phyloP scores from a whole-genome alignment of 139 green algal genomes.

The Diplosphaera chodatii region DNA sequence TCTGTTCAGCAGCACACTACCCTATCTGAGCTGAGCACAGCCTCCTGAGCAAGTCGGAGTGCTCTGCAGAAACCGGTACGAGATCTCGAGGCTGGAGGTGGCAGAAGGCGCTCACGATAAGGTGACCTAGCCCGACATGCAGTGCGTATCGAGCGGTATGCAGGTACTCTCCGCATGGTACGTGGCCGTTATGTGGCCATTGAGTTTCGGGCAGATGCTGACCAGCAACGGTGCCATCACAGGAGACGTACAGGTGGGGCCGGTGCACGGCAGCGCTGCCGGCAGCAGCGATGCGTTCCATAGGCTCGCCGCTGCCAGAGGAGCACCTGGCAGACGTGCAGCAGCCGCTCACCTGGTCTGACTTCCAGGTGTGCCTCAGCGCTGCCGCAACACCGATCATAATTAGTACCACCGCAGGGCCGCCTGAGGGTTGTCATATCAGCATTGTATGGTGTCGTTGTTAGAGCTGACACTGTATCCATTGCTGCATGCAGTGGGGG shows the following conservation, averaged over 20 bases:
- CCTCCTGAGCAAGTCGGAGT: too few relatives aligned
- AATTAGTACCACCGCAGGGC: too few relatives aligned
- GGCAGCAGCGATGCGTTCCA: slow-evolving; percentile 27
- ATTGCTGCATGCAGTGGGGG: slow-evolving; percentile 48
- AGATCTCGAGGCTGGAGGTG: neutral
- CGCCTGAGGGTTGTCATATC: too few relatives aligned
- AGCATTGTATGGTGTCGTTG: too few relatives aligned
- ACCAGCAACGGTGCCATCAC: neutral
- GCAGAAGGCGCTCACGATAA: neutral
- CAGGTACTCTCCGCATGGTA: too few relatives aligned
- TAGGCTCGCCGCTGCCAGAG: slow-evolving; percentile 62
- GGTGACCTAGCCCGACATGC: too few relatives aligned
- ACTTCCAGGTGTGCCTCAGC: slow-evolving; percentile 45
- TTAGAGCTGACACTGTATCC: too few relatives aligned
- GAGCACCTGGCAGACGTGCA: slow-evolving; percentile 47
- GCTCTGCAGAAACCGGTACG: neutral
- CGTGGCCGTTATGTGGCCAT: too few relatives aligned
- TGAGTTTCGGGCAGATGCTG: too few relatives aligned
- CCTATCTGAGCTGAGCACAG: too few relatives aligned
- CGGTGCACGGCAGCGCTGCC: slow-evolving; percentile 50
- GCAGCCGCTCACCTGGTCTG: slow-evolving; percentile 61
- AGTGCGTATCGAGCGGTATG: too few relatives aligned
- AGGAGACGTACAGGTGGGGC: slow-evolving; percentile 46
- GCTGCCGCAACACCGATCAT: neutral
- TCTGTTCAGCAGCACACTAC: neutral